phyloP scores from a whole-genome alignment of 1,284 basidiomycete species.

The Naganishia albida region DNA sequence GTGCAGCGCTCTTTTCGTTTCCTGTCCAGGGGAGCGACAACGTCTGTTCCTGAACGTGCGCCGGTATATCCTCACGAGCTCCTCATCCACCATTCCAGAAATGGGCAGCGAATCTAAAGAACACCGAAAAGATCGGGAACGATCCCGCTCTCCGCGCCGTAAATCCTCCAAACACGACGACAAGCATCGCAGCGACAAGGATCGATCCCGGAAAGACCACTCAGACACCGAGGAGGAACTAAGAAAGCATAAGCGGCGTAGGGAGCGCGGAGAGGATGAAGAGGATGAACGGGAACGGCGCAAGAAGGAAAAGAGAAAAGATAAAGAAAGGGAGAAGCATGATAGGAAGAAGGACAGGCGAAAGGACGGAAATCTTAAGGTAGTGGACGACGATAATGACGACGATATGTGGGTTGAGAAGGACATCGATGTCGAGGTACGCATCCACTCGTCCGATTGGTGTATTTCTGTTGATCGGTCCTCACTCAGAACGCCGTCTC shows the following conservation, averaged over 20 bases:
- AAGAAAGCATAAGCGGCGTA: slow-evolving; percentile 37
- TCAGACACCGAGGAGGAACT: slow-evolving; percentile 36
- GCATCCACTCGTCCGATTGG: slow-evolving; percentile 3
- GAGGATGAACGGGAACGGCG: slow-evolving; percentile 50
- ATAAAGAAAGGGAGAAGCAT: slow-evolving; percentile 36
- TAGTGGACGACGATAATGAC: slow-evolving; percentile 68
- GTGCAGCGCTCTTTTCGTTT: too few relatives aligned
- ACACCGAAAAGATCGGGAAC: slow-evolving; percentile 8
- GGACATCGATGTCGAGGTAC: slow-evolving; percentile 75
- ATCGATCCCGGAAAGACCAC: slow-evolving; percentile 15
- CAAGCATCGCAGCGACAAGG: slow-evolving; percentile 14
- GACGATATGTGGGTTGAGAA: slow-evolving; percentile 84
- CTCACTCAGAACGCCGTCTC: slow-evolving; percentile 37
- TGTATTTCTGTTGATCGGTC: slow-evolving; percentile 6
- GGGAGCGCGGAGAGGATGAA: slow-evolving; percentile 54
- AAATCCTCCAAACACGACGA: slow-evolving; percentile 23
- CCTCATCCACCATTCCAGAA: too few relatives aligned
- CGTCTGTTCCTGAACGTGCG: not conserved
- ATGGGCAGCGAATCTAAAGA: slow-evolving; percentile 17
- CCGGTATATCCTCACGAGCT: too few relatives aligned
- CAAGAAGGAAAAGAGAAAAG: slow-evolving; percentile 50
- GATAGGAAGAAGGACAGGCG: slow-evolving; percentile 34
- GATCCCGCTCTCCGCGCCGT: slow-evolving; percentile 20
- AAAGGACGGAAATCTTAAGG: slow-evolving; percentile 41
- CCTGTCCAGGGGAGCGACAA: too few relatives aligned